Conservation (phyloP, 108 stramenopile genomes). For the Mayamaea pseudoterrestris region DNA sequence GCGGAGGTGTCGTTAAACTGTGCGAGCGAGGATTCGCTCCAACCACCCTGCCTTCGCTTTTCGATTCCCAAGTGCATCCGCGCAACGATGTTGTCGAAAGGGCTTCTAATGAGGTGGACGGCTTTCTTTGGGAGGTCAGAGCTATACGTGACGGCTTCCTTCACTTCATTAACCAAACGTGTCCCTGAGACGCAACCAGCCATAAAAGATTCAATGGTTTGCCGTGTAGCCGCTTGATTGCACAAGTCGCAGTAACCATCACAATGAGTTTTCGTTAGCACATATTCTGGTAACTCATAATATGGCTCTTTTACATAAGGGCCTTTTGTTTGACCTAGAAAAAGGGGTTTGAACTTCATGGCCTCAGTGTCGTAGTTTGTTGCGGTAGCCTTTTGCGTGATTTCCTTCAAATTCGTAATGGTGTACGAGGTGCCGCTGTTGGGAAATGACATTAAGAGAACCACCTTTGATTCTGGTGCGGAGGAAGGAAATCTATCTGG, state of each 20-base stretch:
- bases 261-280: slow-evolving; percentile 50
- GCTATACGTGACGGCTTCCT: slow-evolving; percentile 12
- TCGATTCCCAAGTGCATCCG: slow-evolving; percentile 43
- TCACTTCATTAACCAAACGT: slow-evolving; percentile 8
- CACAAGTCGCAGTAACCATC: slow-evolving; percentile 27
- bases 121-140: slow-evolving; percentile 17
- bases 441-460: slow-evolving; percentile 21
- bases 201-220: too few species aligned
- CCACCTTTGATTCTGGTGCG: too few species aligned
- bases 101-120: slow-evolving; percentile 44
- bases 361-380: slow-evolving; percentile 58
- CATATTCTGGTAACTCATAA: slow-evolving; percentile 17
- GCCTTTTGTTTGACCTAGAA: too few species aligned
- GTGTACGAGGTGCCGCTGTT: slow-evolving; percentile 73
- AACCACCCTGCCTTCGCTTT: too few species aligned
- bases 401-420: slow-evolving; percentile 24
- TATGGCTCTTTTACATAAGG: too few species aligned
- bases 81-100: slow-evolving; percentile 50
- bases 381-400: slow-evolving; percentile 36
- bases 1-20: not conserved
- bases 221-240: too few species aligned
- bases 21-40: too few species aligned
- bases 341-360: too few species aligned
- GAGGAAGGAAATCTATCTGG: too few species aligned
- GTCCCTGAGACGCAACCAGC: slow-evolving; percentile 5